Conservation (phyloP, 83 land plant species). For the Isoetes engelmannii region DNA sequence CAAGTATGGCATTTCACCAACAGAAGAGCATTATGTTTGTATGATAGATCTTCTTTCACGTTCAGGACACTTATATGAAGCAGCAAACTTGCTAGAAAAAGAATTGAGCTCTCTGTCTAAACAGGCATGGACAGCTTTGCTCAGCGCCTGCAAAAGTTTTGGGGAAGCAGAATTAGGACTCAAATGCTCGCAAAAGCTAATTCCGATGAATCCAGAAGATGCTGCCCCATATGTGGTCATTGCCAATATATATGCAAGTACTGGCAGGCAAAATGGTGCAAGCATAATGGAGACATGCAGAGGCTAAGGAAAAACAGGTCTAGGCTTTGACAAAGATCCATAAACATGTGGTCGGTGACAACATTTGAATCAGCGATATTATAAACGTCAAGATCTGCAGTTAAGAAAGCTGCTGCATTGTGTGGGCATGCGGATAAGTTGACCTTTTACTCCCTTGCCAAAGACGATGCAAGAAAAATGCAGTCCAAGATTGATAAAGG, state of each 20-base stretch:
- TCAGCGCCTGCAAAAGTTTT: slow-evolving; percentile 21
- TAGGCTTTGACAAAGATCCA: too few relatives aligned
- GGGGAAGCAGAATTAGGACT: slow-evolving; percentile 9
- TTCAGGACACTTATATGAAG: not conserved
- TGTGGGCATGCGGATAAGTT: too few relatives aligned
- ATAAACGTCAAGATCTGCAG: too few relatives aligned
- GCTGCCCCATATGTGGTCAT: slow-evolving; percentile 18
- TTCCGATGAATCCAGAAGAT: slow-evolving; percentile 20
- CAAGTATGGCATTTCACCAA: not conserved
- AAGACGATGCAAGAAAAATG: too few relatives aligned
- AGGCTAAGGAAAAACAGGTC: not conserved
- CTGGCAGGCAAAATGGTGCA: slow-evolving; percentile 2
- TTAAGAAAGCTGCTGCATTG: too few relatives aligned
- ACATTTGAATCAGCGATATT: too few relatives aligned
- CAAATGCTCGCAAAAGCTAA: slow-evolving; percentile 6
- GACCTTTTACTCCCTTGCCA: too few relatives aligned
- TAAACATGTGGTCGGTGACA: too few relatives aligned
- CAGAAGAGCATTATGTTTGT: not conserved
- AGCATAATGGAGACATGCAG: not conserved
- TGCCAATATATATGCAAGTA: slow-evolving; percentile 18
- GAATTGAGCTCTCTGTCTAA: not conserved
- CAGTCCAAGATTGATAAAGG: too few relatives aligned
- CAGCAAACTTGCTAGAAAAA: not conserved
- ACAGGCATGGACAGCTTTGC: slow-evolving; percentile 23
- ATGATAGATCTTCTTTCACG: slow-evolving; percentile 1